These are phyloP conservation scores for Aquanectria penicillioides DNA, from an alignment of 2,329 filamentous ascomycete species.

Conservation along the genomic window DNA sequence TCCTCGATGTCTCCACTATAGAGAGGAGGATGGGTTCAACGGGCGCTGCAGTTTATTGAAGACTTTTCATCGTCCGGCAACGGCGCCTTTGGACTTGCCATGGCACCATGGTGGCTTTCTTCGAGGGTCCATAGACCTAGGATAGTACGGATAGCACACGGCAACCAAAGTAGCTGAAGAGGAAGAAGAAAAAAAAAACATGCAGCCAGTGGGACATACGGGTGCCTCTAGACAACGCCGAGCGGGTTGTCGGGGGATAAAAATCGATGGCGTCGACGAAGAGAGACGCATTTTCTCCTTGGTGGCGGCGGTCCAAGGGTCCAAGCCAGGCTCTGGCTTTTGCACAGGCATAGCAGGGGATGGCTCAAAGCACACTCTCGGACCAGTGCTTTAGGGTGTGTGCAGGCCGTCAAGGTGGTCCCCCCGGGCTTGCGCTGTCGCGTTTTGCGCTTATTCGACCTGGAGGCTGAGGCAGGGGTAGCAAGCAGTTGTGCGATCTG, in stretches of 20 bases:
- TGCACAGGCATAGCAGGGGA: too few species aligned
- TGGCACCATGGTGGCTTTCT: not conserved
- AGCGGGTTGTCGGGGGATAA: not conserved
- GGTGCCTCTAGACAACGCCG: not conserved
- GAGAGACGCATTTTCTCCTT: not conserved
- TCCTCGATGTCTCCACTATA: conserved; percentile 19
- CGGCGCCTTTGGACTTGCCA: conserved; percentile 7
- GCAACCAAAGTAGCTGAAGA: not conserved
- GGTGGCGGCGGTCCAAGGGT: not conserved
- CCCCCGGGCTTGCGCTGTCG: conserved; percentile 2
- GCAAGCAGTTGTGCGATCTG: not conserved
- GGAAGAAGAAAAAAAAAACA: not conserved
- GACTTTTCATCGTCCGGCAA: conserved; percentile 25
- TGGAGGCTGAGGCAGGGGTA: not conserved
- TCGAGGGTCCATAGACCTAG: conserved; percentile 17
- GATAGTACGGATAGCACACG: not conserved
- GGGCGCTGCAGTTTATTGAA: conserved; percentile 28
- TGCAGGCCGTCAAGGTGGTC: conserved; percentile 6
- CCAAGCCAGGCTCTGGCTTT: not conserved
- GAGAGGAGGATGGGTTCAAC: conserved; percentile 13
- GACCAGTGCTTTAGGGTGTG: too few species aligned
- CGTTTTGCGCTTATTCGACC: conserved; percentile 1
- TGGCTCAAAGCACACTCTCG: too few species aligned
- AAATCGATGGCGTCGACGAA: not conserved
- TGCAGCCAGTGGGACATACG: not conserved